A percentile compares a stretch with the other conserved stretches of the same genome.
Conservation (phyloP, 2,329 filamentous ascomycete genomes). For the Juglanconis sp. region DNA sequence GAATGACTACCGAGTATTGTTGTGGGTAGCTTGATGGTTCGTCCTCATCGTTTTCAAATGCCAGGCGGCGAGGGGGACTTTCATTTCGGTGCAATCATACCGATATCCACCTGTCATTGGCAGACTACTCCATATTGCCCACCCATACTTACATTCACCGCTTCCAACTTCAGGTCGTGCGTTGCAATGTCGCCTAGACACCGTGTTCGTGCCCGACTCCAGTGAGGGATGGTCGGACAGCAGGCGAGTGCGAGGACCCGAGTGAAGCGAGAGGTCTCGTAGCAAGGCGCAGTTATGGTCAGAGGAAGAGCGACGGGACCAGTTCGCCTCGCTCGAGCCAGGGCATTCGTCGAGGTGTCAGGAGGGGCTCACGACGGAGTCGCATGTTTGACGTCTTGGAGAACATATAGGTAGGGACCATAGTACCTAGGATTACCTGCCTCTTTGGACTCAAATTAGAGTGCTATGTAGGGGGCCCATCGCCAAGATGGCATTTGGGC, state of each 20-base stretch:
- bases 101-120: background rate
- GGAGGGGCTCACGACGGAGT: background rate
- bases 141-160: background rate
- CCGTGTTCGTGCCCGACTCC: background rate
- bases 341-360: background rate
- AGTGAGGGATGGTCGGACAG: background rate
- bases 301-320: slow-evolving; percentile 1
- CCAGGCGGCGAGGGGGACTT: too few relatives aligned
- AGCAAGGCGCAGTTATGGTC: background rate
- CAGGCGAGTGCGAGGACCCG: background rate
- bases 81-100: background rate
- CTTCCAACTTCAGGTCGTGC: background rate
- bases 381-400: too few relatives aligned
- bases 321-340: background rate
- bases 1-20: background rate
- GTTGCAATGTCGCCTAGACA: background rate
- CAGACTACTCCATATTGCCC: background rate
- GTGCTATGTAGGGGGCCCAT: too few relatives aligned
- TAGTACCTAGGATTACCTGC: too few relatives aligned
- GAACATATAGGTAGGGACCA: too few relatives aligned
- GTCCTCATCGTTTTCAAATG: background rate
- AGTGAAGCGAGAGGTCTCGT: background rate
- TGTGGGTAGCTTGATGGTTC: background rate
- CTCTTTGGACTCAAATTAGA: too few relatives aligned
- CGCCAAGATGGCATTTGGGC: too few relatives aligned